Conservation (phyloP, 345 rosid species). For the Hibiscus trionum region DNA sequence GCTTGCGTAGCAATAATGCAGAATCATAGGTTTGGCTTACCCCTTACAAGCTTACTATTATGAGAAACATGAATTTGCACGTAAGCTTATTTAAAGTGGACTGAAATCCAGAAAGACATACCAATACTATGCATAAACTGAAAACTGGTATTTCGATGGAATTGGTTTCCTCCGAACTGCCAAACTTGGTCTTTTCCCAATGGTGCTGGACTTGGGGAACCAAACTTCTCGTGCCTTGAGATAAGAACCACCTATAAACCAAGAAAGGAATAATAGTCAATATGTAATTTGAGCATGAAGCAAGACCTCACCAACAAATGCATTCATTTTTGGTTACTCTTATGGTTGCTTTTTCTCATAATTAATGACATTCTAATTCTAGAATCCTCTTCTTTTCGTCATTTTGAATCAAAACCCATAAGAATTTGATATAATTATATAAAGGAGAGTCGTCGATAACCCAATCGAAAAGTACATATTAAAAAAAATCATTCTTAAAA, state of each 20-base stretch:
- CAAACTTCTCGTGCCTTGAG: constrained; percentile 30
- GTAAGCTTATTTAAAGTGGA: neutral
- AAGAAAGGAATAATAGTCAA: neutral
- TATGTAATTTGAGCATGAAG: neutral
- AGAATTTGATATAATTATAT: neutral
- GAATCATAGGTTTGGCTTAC: neutral
- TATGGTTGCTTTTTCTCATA: neutral
- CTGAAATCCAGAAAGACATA: constrained; percentile 16
- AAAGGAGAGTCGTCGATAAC: neutral
- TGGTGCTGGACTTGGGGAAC: constrained; percentile 32
- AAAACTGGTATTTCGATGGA: constrained; percentile 20
- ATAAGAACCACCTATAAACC: constrained; percentile 37
- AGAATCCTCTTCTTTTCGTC: neutral
- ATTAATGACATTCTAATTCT: neutral
- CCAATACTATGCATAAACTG: constrained; percentile 57
- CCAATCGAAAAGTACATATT: neutral
- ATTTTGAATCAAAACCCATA: neutral
- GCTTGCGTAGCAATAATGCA: neutral
- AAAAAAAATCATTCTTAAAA: neutral
- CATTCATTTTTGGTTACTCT: neutral
- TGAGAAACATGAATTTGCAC: neutral
- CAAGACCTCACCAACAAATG: neutral
- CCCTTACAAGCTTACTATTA: neutral
- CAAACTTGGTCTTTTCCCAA: constrained; percentile 32
- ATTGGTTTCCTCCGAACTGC: constrained; percentile 34